Evolutionary conservation across 371 early-diverging fungal genomes (phyloP).

Genomic region (Mortierella sp.): DNA sequence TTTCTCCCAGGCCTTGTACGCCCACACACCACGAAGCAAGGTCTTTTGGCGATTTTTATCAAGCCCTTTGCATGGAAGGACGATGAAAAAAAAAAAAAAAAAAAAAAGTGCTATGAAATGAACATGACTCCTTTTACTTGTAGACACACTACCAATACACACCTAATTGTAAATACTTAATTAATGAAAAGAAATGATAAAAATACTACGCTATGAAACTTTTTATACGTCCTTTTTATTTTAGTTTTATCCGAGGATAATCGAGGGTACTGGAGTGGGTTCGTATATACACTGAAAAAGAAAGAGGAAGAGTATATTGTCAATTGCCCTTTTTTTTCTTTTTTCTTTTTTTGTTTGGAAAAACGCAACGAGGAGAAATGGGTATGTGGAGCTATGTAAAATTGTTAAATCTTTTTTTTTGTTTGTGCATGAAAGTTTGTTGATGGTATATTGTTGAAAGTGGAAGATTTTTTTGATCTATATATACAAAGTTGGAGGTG

Average conservation of each 20-base stretch:
- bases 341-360: neutral
- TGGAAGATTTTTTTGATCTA: neutral
- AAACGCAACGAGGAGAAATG: slow-evolving; percentile 4
- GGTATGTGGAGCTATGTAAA: neutral
- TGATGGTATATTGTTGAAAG: neutral
- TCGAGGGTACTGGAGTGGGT: too few relatives aligned
- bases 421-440: neutral
- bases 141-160: too few relatives aligned
- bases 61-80: slow-evolving; percentile 37
- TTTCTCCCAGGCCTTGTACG: slow-evolving; percentile 38
- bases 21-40: slow-evolving; percentile 24
- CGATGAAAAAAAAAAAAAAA: slow-evolving; percentile 2
- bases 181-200: too few relatives aligned
- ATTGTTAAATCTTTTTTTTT: neutral
- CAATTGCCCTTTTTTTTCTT: too few relatives aligned
- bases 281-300: too few relatives aligned
- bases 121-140: too few relatives aligned
- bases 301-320: too few relatives aligned
- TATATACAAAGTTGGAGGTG: slow-evolving; percentile 12
- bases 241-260: too few relatives aligned
- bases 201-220: too few relatives aligned
- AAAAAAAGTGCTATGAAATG: too few relatives aligned
- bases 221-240: too few relatives aligned
- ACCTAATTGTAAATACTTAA: too few relatives aligned
- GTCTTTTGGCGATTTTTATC: slow-evolving; percentile 46